Evolutionary conservation across 805 yeast species (phyloP).

Genomic region (Danielozyma ontarioensis): DNA sequence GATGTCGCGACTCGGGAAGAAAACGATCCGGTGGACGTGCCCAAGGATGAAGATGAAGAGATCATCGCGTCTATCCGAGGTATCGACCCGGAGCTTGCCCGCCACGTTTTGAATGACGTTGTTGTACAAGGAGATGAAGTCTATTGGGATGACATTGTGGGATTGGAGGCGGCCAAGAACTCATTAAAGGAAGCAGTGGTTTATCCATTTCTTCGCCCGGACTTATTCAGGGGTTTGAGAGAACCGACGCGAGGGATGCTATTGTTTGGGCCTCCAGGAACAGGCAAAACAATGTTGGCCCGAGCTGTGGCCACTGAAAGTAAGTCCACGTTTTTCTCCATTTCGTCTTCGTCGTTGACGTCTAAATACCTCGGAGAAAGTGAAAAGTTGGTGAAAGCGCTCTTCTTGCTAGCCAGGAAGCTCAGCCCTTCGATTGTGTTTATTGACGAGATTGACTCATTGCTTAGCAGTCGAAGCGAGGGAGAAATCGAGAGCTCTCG

Average conservation of each 20-base stretch:
- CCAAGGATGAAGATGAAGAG: constrained; percentile 25
- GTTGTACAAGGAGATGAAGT: constrained; percentile 88
- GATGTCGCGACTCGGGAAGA: too few relatives aligned
- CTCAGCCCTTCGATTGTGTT: constrained; percentile 91
- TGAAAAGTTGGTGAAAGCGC: constrained; percentile 86
- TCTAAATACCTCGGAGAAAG: constrained; percentile 89
- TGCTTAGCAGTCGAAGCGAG: constrained; percentile 69
- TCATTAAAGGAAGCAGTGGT: constrained; percentile 93
- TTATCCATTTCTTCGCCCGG: constrained; percentile 92
- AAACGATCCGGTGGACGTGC: background rate
- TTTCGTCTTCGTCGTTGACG: constrained; percentile 84
- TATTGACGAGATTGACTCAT: constrained; percentile 93
- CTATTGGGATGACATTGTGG: constrained; percentile 94
- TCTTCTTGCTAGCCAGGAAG: constrained; percentile 77
- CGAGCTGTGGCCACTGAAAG: constrained; percentile 96
- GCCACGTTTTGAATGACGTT: constrained; percentile 82
- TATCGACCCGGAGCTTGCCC: constrained; percentile 73
- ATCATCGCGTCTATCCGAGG: constrained; percentile 53
- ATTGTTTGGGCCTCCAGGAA: constrained; percentile 97
- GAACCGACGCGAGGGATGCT: constrained; percentile 98
- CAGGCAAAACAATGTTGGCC: constrained; percentile 96
- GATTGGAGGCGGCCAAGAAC: constrained; percentile 80
- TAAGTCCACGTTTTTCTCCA: constrained; percentile 85
- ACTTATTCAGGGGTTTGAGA: constrained; percentile 80
- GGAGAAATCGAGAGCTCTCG: constrained; percentile 83